These are phyloP conservation scores for Cercospora berteroae DNA, from an alignment of 2,329 filamentous ascomycete genomes.

Conservation along the genomic window DNA sequence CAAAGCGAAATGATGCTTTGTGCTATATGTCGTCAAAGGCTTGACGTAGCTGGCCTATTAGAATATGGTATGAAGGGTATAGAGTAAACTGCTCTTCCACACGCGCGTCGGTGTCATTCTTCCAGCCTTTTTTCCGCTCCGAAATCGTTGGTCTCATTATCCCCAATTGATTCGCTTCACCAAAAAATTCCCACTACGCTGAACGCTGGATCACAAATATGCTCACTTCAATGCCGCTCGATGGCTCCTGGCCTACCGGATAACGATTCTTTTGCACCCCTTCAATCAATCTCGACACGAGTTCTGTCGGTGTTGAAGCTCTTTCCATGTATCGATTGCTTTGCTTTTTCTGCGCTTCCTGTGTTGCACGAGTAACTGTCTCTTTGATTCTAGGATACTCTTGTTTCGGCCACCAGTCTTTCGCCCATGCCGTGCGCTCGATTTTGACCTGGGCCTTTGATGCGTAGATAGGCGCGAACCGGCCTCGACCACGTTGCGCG, in stretches of 20 bases:
- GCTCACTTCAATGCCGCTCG: constrained; percentile 48
- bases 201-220: constrained; percentile 47
- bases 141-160: not conserved
- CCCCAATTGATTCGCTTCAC: not conserved
- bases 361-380: constrained; percentile 46
- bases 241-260: constrained; percentile 44
- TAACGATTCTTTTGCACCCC: constrained; percentile 56
- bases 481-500: constrained; percentile 25
- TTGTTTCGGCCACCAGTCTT: constrained; percentile 64
- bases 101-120: not conserved
- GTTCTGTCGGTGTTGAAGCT: constrained; percentile 47
- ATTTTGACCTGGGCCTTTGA: constrained; percentile 52
- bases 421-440: constrained; percentile 55
- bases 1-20: not conserved
- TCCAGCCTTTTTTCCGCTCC: not conserved
- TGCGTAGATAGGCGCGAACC: constrained; percentile 43
- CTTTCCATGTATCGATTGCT: constrained; percentile 36
- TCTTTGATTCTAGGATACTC: constrained; percentile 60
- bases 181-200: constrained; percentile 24
- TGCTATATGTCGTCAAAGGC: constrained; percentile 10
- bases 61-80: constrained; percentile 10
- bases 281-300: constrained; percentile 60
- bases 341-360: constrained; percentile 43
- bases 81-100: not conserved
- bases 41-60: constrained; percentile 10